Base-by-base conservation (phyloP, 2,329 filamentous ascomycete species). In the Epichloe amarillans region DNA sequence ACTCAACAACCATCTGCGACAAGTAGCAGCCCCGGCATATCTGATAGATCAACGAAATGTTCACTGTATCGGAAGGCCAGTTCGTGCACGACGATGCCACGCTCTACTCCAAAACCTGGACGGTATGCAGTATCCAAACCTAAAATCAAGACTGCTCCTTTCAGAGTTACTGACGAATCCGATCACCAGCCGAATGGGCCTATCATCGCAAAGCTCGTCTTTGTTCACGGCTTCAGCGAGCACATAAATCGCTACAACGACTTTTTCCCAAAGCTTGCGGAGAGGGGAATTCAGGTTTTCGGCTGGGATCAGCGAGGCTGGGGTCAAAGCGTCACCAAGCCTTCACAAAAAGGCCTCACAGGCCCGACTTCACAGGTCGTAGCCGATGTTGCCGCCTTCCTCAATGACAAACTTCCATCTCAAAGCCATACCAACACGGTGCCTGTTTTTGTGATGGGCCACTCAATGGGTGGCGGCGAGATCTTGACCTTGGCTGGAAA, bases 221-320 rank as follows among this genome's bases (percentile, higher is more conserved):
- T 94, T 67, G 71, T 96, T 55, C 90, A 96, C 69, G 90, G 90
- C 60, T 96, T 90, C 74, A 88, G 82, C 65, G 90, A 95, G 67
- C 88, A 94, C 66, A 72, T 86, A 65, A 82, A 86, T 66, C 79
- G 81, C 52, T 94, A 95, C 70, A 77, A 82, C 62, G 74, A 76
- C 50, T 77, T 95, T 61, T 91, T 93, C 68, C 75, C 81, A 5
- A 71, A 69, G 14, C 76, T 96, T 46, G 83, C 85, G 21, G 69
- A 72, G 11, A 76, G 76, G 50, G 86, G 85, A 54, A 89, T 96
- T 59, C 81, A 86, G 60, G 77, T 88, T 46, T 79, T 84, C 61
- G 76, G 80, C 54, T 86, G 90, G 64, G 90, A 96, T 66, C 90
- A 95, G 72, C 82, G 81, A 64, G 89, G 90, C 64, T 96, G 89